Conservation (phyloP, 768 basidiomycete genomes). For the Tylopilus plumbeoviolaceoides region DNA sequence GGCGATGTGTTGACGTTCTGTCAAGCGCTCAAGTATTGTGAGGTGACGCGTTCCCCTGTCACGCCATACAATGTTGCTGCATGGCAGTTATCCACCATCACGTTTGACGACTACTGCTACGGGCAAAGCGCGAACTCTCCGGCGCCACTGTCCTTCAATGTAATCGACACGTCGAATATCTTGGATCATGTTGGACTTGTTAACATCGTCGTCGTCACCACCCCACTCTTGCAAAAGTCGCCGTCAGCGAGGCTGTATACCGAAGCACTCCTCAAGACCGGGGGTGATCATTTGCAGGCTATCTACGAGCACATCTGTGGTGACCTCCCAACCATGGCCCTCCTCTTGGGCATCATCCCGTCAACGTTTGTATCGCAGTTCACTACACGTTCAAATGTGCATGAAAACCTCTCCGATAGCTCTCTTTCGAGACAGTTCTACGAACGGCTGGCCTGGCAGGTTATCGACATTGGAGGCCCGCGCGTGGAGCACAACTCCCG, state of each 20-base stretch:
- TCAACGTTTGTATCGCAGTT: constrained; percentile 20
- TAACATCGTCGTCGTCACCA: constrained; percentile 22
- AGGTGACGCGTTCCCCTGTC: constrained; percentile 1
- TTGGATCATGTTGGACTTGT: constrained; percentile 24
- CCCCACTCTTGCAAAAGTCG: constrained; percentile 19
- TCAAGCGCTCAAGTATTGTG: constrained; percentile 18
- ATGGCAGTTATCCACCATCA: constrained; percentile 23
- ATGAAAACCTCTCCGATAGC: constrained; percentile 10
- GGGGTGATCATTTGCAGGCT: constrained; percentile 9
- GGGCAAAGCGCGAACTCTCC: constrained; percentile 2
- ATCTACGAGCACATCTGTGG: constrained; percentile 20
- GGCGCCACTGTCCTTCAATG: constrained; percentile 28
- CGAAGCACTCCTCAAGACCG: constrained; percentile 19
- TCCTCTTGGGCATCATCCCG: constrained; percentile 25
- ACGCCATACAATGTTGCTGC: constrained; percentile 20
- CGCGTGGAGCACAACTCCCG: not conserved
- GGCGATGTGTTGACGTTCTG: constrained; percentile 29
- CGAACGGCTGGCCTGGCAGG: constrained; percentile 27
- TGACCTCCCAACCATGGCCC: constrained; percentile 24
- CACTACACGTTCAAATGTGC: constrained; percentile 21
- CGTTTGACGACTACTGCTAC: constrained; percentile 20
- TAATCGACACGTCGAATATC: constrained; percentile 32
- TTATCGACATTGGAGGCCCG: not conserved
- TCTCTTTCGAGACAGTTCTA: constrained; percentile 11
- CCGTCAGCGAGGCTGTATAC: constrained; percentile 26